Base-by-base conservation (phyloP, 2,329 filamentous ascomycete species). In the Paradendryphiella salina region DNA sequence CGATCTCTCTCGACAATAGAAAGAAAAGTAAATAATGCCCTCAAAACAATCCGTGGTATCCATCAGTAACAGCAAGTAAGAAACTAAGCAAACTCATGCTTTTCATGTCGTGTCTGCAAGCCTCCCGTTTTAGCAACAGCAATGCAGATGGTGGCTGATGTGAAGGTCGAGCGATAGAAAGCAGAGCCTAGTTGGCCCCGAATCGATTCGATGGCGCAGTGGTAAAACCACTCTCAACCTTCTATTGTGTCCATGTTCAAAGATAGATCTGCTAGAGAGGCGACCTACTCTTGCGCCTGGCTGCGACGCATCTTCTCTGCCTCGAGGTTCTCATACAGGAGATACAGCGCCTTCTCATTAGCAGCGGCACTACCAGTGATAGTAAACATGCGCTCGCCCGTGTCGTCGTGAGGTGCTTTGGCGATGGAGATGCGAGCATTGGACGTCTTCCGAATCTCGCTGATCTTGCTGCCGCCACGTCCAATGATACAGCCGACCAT, bases 401-500 rank as follows among this genome's bases (percentile, higher is more conserved):
- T 95, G 64, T 97, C 94, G 66, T 99, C 94, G 70, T 99, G 94
- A 49, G 94, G 90, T 38, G 92, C 87, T 81, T 96, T 97, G 65
- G 93, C 93, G 74, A 97, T 97, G 37, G 92, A 96, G 77, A 99
- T 99, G 68, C 93, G 89, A 56, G 94, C 94, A 54, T 92, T 92
- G 46, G 94, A 99, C 56, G 87, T 92, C 81, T 96, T 95, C 75
- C 94, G 89, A 67, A 99, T 99, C 78, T 99, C 94, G 74, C 90
- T 96, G 72, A 99, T 99, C 84, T 99, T 99, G 80, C 84, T 92
- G 60, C 94, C 94, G 46, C 83, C 90, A 60, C 92, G 88, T 61
- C 94, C 94, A 73, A 99, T 99, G 78, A 99, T 99, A 78, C 94
- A 99, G 63, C 94, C 94, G 74, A 99, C 94, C 94, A 99, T 99